These are phyloP conservation scores for Dioszegia hungarica DNA, from an alignment of 768 basidiomycete species.

Conservation along the genomic window DNA sequence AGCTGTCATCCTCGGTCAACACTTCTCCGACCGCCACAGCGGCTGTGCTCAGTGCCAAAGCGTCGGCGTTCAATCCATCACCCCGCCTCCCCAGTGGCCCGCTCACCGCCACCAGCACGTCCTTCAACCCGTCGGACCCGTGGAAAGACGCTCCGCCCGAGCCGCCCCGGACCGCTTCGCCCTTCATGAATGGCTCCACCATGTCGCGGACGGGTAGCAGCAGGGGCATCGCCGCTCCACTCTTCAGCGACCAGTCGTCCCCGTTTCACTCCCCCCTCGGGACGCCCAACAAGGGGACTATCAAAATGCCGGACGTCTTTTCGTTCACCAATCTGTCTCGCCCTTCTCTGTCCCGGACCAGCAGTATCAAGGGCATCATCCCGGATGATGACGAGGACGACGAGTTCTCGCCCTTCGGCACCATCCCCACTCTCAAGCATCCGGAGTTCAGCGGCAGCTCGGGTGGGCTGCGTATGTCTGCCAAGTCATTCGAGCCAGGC, in stretches of 20 bases:
- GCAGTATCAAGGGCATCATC: constrained; percentile 54
- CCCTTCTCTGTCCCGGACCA: neutral
- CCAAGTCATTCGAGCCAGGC: constrained; percentile 55
- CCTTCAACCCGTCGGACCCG: constrained; percentile 78
- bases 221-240: constrained; percentile 68
- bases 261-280: constrained; percentile 43
- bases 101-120: constrained; percentile 61
- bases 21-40: constrained; percentile 76
- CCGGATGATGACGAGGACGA: constrained; percentile 51
- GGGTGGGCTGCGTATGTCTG: constrained; percentile 52
- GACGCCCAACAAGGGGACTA: constrained; percentile 28
- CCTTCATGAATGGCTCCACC: constrained; percentile 27
- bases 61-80: constrained; percentile 80
- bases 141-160: constrained; percentile 67
- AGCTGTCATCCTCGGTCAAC: constrained; percentile 22
- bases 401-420: constrained; percentile 51
- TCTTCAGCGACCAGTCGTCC: constrained; percentile 61
- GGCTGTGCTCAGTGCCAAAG: constrained; percentile 80
- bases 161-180: constrained; percentile 44
- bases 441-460: constrained; percentile 55
- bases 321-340: constrained; percentile 56
- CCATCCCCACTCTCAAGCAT: constrained; percentile 60
- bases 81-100: constrained; percentile 56
- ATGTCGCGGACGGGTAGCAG: constrained; percentile 53
- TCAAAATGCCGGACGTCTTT: constrained; percentile 43